Evolutionary conservation across 768 basidiomycete genomes (phyloP).

Genomic region (Boletus tomentosulus): DNA sequence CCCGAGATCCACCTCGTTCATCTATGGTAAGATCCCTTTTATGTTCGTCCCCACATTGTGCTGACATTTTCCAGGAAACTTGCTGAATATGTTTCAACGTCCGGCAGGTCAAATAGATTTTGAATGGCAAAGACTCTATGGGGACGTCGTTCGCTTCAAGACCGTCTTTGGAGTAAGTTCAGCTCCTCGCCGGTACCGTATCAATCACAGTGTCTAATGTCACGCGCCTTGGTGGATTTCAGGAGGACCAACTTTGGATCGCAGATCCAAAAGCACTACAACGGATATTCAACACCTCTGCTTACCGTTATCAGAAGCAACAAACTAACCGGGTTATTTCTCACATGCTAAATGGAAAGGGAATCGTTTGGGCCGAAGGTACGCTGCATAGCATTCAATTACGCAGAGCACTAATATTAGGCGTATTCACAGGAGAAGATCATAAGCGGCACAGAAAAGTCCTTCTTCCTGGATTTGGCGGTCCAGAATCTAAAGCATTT

Average conservation of each 20-base stretch:
- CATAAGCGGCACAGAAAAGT: slow-evolving; percentile 53
- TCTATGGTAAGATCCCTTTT: slow-evolving; percentile 7
- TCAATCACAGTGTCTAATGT: neutral
- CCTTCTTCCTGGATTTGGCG: slow-evolving; percentile 54
- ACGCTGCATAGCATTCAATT: neutral
- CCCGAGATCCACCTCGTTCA: slow-evolving; percentile 21
- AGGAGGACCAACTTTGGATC: slow-evolving; percentile 44
- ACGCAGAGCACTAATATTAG: slow-evolving; percentile 9
- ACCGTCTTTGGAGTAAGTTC: slow-evolving; percentile 23
- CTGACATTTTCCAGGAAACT: slow-evolving; percentile 22
- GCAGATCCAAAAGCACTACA: slow-evolving; percentile 45
- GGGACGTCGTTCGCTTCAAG: slow-evolving; percentile 28
- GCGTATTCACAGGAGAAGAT: slow-evolving; percentile 29
- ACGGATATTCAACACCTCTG: slow-evolving; percentile 34
- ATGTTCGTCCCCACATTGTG: slow-evolving; percentile 7
- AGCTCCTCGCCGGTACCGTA: neutral
- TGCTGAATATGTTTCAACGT: slow-evolving; percentile 26
- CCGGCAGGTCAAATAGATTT: slow-evolving; percentile 26
- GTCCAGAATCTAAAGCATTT: slow-evolving; percentile 47
- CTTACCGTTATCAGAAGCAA: slow-evolving; percentile 40
- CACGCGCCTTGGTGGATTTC: slow-evolving; percentile 7
- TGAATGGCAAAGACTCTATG: slow-evolving; percentile 30
- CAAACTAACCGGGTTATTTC: slow-evolving; percentile 17
- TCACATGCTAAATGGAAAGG: slow-evolving; percentile 26
- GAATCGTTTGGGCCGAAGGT: slow-evolving; percentile 40